Conservation (phyloP, 2,329 filamentous ascomycete species). For the Trichoderma harzianum region DNA sequence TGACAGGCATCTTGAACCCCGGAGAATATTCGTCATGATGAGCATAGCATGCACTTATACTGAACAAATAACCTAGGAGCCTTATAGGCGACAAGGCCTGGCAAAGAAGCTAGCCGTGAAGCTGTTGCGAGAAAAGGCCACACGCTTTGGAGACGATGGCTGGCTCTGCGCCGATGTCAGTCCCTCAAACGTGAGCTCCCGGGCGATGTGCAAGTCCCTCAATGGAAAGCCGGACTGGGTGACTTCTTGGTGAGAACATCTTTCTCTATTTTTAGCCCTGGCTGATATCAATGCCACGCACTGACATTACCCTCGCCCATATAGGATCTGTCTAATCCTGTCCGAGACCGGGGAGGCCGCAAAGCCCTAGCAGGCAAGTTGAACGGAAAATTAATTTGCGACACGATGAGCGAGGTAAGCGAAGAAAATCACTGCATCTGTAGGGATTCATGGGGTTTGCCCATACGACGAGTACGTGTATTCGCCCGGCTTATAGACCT, state of each 20-base stretch:
- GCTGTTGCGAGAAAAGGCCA: conserved; percentile 51
- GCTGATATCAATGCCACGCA: not conserved
- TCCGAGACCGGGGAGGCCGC: not conserved
- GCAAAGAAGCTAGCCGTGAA: conserved; percentile 60
- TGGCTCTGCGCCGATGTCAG: conserved; percentile 64
- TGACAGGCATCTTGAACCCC: not conserved
- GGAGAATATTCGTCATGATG: not conserved
- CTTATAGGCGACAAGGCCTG: conserved; percentile 58
- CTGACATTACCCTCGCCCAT: not conserved
- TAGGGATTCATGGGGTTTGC: not conserved
- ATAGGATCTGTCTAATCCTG: not conserved
- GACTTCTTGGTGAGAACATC: conserved; percentile 52
- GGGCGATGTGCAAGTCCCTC: conserved; percentile 59
- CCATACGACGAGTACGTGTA: not conserved
- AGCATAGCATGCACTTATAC: not conserved
- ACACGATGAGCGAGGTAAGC: not conserved
- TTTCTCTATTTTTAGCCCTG: not conserved
- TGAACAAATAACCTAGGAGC: conserved; percentile 32
- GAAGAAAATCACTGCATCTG: not conserved
- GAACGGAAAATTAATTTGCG: not conserved
- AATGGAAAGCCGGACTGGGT: conserved; percentile 55
- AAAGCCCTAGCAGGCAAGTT: not conserved
- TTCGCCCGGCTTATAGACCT: not conserved
- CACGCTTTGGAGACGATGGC: conserved; percentile 44
- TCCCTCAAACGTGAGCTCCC: conserved; percentile 57